A percentile compares a stretch with the other conserved stretches of the same genome.
Evolutionary conservation across 2,329 filamentous ascomycete species (phyloP).

Genomic region (Penicillium sp.): DNA sequence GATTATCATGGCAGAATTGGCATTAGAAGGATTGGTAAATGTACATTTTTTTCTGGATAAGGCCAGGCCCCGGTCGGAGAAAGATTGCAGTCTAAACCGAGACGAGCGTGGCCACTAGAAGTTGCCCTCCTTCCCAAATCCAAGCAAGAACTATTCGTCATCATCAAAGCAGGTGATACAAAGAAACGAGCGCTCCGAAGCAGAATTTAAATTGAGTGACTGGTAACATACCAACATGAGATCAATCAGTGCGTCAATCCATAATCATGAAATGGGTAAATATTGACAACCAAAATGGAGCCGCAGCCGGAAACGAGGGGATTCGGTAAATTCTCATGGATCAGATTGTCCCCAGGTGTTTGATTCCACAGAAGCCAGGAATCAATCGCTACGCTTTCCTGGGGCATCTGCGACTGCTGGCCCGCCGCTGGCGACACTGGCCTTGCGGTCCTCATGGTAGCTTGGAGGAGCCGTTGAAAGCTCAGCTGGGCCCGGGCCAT

Average conservation of each 20-base stretch:
- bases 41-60: slow-evolving; percentile 1
- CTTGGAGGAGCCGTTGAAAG: slow-evolving; percentile 17
- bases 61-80: neutral
- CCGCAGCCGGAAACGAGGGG: neutral
- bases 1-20: too few relatives aligned
- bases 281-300: neutral
- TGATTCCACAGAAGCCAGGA: too few relatives aligned
- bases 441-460: slow-evolving; percentile 16
- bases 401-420: slow-evolving; percentile 10
- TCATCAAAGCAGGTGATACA: slow-evolving; percentile 3
- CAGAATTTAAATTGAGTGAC: slow-evolving; percentile 10
- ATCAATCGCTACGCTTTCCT: slow-evolving; percentile 37
- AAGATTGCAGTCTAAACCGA: slow-evolving; percentile 3
- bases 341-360: too few relatives aligned
- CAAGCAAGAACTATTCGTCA: neutral
- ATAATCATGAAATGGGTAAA: slow-evolving; percentile 11
- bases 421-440: slow-evolving; percentile 2
- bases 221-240: slow-evolving; percentile 19
- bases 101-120: neutral
- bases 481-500: slow-evolving; percentile 33
- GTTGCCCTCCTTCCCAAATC: neutral
- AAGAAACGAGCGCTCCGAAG: slow-evolving; percentile 11
- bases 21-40: slow-evolving; percentile 2
- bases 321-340: too few relatives aligned
- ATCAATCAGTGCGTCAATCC: slow-evolving; percentile 17